These are phyloP conservation scores for Pulveroboletus ravenelii DNA, from an alignment of 768 basidiomycete genomes.

Conservation along the genomic window DNA sequence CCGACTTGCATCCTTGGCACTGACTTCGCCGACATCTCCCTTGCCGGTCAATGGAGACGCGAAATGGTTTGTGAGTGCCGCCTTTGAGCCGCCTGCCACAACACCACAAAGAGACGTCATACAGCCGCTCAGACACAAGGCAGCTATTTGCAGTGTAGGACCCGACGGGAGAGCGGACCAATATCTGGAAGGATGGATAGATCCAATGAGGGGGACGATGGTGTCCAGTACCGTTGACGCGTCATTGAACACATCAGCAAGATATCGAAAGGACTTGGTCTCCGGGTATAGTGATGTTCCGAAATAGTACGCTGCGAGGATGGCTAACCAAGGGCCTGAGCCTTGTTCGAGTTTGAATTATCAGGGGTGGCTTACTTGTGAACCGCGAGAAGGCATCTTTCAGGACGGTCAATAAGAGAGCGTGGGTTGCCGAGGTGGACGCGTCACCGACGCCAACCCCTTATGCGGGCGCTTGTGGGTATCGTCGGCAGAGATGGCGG, in stretches of 20 bases:
- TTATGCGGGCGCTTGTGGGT: conserved; percentile 26
- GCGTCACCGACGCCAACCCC: conserved; percentile 67
- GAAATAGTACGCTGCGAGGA: conserved; percentile 55
- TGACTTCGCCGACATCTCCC: no score
- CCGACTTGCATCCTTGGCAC: no score
- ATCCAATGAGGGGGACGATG: conserved; percentile 50
- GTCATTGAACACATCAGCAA: conserved; percentile 67
- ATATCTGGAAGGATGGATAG: conserved; percentile 23
- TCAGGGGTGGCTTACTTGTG: conserved; percentile 43
- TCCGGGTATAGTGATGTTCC: conserved; percentile 66
- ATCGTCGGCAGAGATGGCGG: neutral
- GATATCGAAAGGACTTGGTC: conserved; percentile 63
- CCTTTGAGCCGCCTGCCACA: no score
- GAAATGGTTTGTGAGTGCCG: no score
- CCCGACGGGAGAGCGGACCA: conserved; percentile 32
- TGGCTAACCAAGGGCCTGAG: conserved; percentile 39
- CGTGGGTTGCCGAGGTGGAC: conserved; percentile 60
- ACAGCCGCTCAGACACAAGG: conserved; percentile 56
- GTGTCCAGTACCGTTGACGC: conserved; percentile 55
- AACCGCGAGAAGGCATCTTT: conserved; percentile 62
- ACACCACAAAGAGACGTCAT: conserved; percentile 55
- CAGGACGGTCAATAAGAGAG: conserved; percentile 58
- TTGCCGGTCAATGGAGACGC: no score
- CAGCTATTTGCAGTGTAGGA: conserved; percentile 38
- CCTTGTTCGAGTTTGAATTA: neutral